Evolutionary conservation across 179 eudicot genomes (phyloP), one percentile per base, ranked within the genome.

Genomic region (Beta macrorhiza): DNA sequence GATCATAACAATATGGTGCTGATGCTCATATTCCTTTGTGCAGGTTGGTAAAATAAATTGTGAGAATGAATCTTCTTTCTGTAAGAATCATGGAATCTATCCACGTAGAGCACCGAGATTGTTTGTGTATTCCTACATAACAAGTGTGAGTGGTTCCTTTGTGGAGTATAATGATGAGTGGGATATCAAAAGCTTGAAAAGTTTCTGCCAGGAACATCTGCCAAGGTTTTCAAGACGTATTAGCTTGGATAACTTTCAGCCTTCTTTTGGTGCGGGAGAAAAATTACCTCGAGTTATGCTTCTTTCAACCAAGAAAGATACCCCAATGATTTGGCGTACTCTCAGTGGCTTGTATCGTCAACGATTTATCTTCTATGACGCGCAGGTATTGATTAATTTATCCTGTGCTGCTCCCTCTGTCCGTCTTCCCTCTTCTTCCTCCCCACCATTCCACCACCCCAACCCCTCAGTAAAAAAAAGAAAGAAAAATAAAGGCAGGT

Each of bases 301-400:
- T 86, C 89, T 95, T 75, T 93, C 99, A 15, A 86, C 98, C 49
- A 93, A 90, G 85, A 95, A 91, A 82, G 93, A 91, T 82, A 92
- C 98, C 49, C 99, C 99, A 11, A 83, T 90, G 57, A 93, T 95
- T 84, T 95, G 99, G 99, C 96, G 94, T 75, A 91, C 90, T 44
- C 91, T 95, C 78, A 91, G 94, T 83, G 98, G 99, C 72, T 83
- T 95, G 88, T 90, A 88, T 77, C 93, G 80, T 71, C 92, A 89
- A 49, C 93, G 87, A 37, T 82, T 92, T 79, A 49, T 80, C 75
- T 87, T 95, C 87, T 95, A 90, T 79, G 98, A 95, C 79, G 83
- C 96, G 13, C 90, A 91, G 98, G 99, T 95, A 88, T 29, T 7
- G 11, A 32, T 49, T 49, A 29, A 6, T 5, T 49, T 49, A 49